Evolutionary conservation across 2,329 filamentous ascomycete species (phyloP).

Genomic region (Tolypocladium inflatum): DNA sequence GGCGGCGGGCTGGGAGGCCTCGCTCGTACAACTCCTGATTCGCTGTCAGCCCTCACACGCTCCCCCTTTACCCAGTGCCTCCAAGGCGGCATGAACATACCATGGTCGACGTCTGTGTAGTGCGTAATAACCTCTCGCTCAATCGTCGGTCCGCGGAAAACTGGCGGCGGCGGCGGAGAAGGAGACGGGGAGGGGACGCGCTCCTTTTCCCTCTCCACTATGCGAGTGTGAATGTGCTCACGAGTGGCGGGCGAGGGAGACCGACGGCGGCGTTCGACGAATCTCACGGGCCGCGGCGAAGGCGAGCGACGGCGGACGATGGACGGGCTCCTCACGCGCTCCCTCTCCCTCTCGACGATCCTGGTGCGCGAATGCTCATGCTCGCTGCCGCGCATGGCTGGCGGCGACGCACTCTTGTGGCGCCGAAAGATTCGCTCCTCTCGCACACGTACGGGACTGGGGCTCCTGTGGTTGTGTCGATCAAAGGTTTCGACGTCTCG

Average conservation of each 20-base stretch:
- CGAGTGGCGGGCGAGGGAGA: slow-evolving; percentile 29
- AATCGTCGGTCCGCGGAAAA: slow-evolving; percentile 68
- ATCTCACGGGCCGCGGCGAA: slow-evolving; percentile 22
- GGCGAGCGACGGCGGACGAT: slow-evolving; percentile 15
- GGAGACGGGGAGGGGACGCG: slow-evolving; percentile 36
- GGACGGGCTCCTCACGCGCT: slow-evolving; percentile 28
- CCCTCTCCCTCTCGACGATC: slow-evolving; percentile 30
- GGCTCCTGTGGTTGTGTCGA: slow-evolving; percentile 35
- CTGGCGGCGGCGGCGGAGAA: slow-evolving; percentile 50
- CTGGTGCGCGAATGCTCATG: slow-evolving; percentile 25
- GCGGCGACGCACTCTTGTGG: slow-evolving; percentile 32
- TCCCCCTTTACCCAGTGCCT: not conserved
- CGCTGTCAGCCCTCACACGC: not conserved
- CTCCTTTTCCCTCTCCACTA: slow-evolving; percentile 38
- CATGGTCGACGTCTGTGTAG: slow-evolving; percentile 80
- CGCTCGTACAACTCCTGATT: slow-evolving; percentile 33
- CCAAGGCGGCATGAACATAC: slow-evolving; percentile 28
- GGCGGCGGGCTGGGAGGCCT: slow-evolving; percentile 37
- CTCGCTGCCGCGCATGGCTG: slow-evolving; percentile 19
- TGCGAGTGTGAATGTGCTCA: slow-evolving; percentile 38
- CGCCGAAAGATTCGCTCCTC: slow-evolving; percentile 34
- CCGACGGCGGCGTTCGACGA: slow-evolving; percentile 25
- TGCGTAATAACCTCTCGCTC: slow-evolving; percentile 86
- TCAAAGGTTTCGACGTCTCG: slow-evolving; percentile 47
- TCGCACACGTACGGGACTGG: slow-evolving; percentile 30